These are phyloP conservation scores for Neofusicoccum ribis DNA, from an alignment of 2,329 filamentous ascomycete genomes.

Conservation along the genomic window DNA sequence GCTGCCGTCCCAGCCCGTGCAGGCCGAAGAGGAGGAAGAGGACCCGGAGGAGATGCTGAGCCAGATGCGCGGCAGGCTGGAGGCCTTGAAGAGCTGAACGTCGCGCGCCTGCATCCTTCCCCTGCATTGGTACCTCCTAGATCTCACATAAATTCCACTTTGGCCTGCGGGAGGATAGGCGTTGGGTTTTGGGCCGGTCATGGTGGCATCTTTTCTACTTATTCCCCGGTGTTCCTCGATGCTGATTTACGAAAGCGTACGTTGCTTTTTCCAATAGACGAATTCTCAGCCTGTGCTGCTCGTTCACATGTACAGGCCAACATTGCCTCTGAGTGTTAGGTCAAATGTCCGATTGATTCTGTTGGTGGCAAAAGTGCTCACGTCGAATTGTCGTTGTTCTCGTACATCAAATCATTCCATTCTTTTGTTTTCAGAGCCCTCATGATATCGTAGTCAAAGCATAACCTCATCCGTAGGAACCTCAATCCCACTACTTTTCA, in stretches of 20 bases:
- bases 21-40: slow-evolving; percentile 73
- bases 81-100: slow-evolving; percentile 81
- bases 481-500: too few species aligned
- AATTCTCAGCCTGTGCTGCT: not conserved
- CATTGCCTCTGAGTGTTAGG: too few species aligned
- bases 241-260: not conserved
- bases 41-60: slow-evolving; percentile 88
- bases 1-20: slow-evolving; percentile 52
- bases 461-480: too few species aligned
- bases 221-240: not conserved
- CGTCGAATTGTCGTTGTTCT: too few species aligned
- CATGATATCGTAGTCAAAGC: too few species aligned
- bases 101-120: too few species aligned
- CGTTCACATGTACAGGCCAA: not conserved
- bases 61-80: slow-evolving; percentile 88
- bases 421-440: too few species aligned
- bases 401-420: too few species aligned
- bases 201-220: slow-evolving; percentile 2
- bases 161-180: slow-evolving; percentile 4
- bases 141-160: not conserved
- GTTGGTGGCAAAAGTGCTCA: too few species aligned
- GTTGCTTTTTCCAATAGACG: slow-evolving; percentile 4
- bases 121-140: not conserved
- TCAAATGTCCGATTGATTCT: too few species aligned
- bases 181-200: slow-evolving; percentile 4